Evolutionary conservation across 2,329 filamentous ascomycete species (phyloP), one percentile per base, ranked within the genome.

Genomic region (Penicillium sp.): DNA sequence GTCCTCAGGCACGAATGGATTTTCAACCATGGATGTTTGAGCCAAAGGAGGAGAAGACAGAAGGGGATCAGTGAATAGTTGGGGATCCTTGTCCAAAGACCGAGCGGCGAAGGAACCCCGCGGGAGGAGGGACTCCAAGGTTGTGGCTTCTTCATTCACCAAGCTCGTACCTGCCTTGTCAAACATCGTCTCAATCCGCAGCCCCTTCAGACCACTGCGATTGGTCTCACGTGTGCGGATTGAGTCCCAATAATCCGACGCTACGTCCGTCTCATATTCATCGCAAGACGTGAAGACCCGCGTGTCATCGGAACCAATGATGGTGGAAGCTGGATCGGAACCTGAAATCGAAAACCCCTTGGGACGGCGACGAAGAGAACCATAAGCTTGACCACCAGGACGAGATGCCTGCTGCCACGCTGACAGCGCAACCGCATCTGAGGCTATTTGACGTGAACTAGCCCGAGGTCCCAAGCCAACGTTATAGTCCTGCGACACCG

Each of bases 211-310:
- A 42, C 80, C 81, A 66, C 75, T 78, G 54, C 80, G 82, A 61
- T 79, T 78, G 17, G 83, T 85, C 51, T 81, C 81, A 64, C 83
- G 79, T 10, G 85, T 87, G 57, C 83, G 84, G 57, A 86, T 75
- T 49, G 85, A 87, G 71, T 87, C 85, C 73, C 84, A 87, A 25
- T 82, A 85, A 62, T 87, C 85, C 63, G 83, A 86, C 64, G 84
- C 80, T 61, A 83, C 78, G 64, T 87, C 85, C 48, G 81, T 81
- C 60, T 86, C 86, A 64, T 86, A 83, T 62, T 86, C 85, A 60
- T 86, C 84, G 31, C 80, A 78, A 23, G 82, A 85, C 41, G 80
- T 81, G 61, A 84, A 78, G 31, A 81, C 77, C 55, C 82, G 80
- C 61, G 81, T 81, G 64, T 87, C 85, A 66, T 88, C 85, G 29